Base-by-base conservation (phyloP, 306 rosid genomes). In the Fagus sylvatica region DNA sequence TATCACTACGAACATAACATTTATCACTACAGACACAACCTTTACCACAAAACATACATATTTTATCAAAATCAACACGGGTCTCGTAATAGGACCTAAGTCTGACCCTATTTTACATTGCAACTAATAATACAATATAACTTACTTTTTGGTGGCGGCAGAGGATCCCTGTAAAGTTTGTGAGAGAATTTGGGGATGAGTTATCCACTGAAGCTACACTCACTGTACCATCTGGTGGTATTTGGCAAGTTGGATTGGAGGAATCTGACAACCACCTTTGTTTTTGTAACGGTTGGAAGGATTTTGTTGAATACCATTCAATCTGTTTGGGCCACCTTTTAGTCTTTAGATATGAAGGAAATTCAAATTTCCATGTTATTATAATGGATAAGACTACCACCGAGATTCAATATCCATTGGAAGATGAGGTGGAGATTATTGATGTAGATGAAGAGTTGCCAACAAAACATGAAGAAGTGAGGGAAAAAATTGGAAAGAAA, bases 331-430 rank as follows among this genome's bases (percentile, higher is more conserved):
- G 77, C 6, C 54, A 49, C 70, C 41, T 81, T 36, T 15, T 81
- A 57, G 55, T 81, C 72, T 81, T 81, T 41, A 33, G 67, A 17
- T 81, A 71, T 5, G 17, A 62, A 34, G 77, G 78, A 33, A n/a
- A 61, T 64, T 81, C 84, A n/a, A 76, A 32, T 4, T 81, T 81
- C 61, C 53, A 33, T 10, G 81, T 76, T 53, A n/a, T 39, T 53
- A 49, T 71, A 17, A 64, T 41, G 34, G 74, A 76, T 40, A 34
- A 57, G 30, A 71, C 53, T n/a, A 17, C 77, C 36, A 56, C 67
- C n/a, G 81, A 81, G 43, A 75, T 81, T 28, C 60, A 76, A 7
- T 81, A 81, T 73, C 77, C 84, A 71, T 46, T 22, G 6, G 42
- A 33, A 13, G 9, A 13, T 28, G 4, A 1, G 1, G 11, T 13